A percentile compares a stretch with the other conserved stretches of the same genome.
These are phyloP conservation scores for Suillus alpinus DNA, from an alignment of 768 basidiomycete genomes.

Conservation along the genomic window DNA sequence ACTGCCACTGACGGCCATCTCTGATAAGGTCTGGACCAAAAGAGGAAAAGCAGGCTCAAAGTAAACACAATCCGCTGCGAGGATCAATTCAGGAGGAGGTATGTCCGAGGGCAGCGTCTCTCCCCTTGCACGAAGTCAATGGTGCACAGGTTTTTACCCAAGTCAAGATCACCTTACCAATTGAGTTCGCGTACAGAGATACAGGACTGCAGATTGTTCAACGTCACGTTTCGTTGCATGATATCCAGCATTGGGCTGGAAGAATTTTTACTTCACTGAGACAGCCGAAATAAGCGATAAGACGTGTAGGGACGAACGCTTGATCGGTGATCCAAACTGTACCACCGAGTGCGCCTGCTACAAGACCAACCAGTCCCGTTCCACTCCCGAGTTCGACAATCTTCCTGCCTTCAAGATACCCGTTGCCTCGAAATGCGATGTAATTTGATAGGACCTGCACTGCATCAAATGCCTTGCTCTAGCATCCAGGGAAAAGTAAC, in stretches of 20 bases:
- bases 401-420: slow-evolving; percentile 49
- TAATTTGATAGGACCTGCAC: slow-evolving; percentile 76
- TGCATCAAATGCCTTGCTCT: slow-evolving; percentile 7
- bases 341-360: slow-evolving; percentile 65
- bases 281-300: slow-evolving; percentile 10
- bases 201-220: slow-evolving; percentile 56
- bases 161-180: slow-evolving; percentile 45
- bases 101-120: slow-evolving; percentile 44
- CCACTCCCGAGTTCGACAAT: slow-evolving; percentile 88
- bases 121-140: slow-evolving; percentile 52
- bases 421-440: slow-evolving; percentile 53
- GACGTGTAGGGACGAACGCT: slow-evolving; percentile 53
- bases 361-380: slow-evolving; percentile 90
- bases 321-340: slow-evolving; percentile 88
- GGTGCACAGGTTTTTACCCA: neutral
- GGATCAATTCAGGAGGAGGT: slow-evolving; percentile 63
- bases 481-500: slow-evolving; percentile 12
- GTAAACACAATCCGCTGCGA: slow-evolving; percentile 95
- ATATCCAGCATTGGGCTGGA: slow-evolving; percentile 71
- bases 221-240: slow-evolving; percentile 69
- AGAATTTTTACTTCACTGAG: slow-evolving; percentile 12
- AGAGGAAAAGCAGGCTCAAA: slow-evolving; percentile 92
- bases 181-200: slow-evolving; percentile 72
- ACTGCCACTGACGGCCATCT: slow-evolving; percentile 47
- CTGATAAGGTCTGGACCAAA: slow-evolving; percentile 73